Conservation (phyloP, 2,329 filamentous ascomycete species). For the Penicillium sp. region DNA sequence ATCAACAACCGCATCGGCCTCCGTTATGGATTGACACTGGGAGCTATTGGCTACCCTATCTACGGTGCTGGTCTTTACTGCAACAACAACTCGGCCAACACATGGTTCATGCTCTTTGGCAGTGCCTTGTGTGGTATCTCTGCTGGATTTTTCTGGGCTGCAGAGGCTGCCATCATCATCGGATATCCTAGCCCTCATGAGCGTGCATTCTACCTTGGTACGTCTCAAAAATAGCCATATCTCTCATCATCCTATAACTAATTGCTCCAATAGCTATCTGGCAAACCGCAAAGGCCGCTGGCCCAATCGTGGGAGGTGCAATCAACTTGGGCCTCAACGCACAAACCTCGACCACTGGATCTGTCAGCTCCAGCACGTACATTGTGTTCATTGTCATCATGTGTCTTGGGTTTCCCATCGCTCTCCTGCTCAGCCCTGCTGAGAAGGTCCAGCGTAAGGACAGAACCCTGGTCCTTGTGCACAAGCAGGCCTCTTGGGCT, state of each 20-base stretch:
- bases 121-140: constrained; percentile 52
- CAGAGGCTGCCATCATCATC: constrained; percentile 53
- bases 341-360: constrained; percentile 19
- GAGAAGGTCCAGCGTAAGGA: constrained; percentile 33
- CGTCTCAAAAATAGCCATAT: not conserved
- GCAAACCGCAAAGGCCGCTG: constrained; percentile 31
- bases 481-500: constrained; percentile 27
- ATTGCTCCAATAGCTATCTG: constrained; percentile 22
- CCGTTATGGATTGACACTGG: constrained; percentile 44
- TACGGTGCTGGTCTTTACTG: constrained; percentile 54
- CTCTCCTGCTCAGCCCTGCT: constrained; percentile 27
- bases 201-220: constrained; percentile 31
- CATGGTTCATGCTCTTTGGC: constrained; percentile 55
- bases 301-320: constrained; percentile 30
- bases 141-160: constrained; percentile 55
- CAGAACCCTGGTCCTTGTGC: constrained; percentile 26
- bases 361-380: constrained; percentile 27
- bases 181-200: constrained; percentile 43
- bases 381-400: constrained; percentile 33
- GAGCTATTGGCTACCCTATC: constrained; percentile 53
- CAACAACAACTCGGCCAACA: constrained; percentile 55
- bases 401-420: constrained; percentile 29
- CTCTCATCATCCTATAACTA: not conserved
- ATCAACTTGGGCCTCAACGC: constrained; percentile 31
- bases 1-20: constrained; percentile 55